Percentiles rank a stretch among this genome's conserved stretches.
Conservation (phyloP, 2,329 filamentous ascomycete species). For the Aurifilum marmelostoma region DNA sequence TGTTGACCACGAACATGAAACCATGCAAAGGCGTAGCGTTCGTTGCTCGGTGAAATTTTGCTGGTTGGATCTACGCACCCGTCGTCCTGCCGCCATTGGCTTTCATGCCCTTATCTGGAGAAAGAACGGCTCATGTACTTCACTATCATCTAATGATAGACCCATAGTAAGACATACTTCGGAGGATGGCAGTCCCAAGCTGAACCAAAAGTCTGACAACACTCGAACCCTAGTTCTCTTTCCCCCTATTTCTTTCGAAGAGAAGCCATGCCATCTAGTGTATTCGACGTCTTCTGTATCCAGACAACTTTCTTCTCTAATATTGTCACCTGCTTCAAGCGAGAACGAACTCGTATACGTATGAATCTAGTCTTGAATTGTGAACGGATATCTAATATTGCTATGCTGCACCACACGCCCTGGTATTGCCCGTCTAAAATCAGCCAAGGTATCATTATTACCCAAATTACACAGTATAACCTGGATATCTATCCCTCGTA, state of each 20-base stretch:
- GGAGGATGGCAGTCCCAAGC: neutral
- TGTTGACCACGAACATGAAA: too few relatives aligned
- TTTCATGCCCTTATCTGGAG: too few relatives aligned
- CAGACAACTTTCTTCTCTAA: too few relatives aligned
- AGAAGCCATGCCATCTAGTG: neutral
- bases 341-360: neutral
- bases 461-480: neutral
- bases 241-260: too few relatives aligned
- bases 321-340: neutral
- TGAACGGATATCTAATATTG: neutral
- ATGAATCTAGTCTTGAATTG: neutral
- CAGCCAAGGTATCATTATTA: neutral
- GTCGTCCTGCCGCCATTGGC: neutral
- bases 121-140: neutral
- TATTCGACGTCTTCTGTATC: too few relatives aligned
- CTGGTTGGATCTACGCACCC: neutral
- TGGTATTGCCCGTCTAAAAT: neutral
- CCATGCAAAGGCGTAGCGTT: too few relatives aligned
- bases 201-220: neutral
- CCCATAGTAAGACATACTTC: neutral
- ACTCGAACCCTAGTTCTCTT: neutral
- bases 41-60: too few relatives aligned
- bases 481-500: neutral
- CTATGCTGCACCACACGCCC: slow-evolving; percentile 5
- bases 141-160: neutral